phyloP scores from a whole-genome alignment of 1,284 basidiomycete genomes.

The Abortiporus biennis region DNA sequence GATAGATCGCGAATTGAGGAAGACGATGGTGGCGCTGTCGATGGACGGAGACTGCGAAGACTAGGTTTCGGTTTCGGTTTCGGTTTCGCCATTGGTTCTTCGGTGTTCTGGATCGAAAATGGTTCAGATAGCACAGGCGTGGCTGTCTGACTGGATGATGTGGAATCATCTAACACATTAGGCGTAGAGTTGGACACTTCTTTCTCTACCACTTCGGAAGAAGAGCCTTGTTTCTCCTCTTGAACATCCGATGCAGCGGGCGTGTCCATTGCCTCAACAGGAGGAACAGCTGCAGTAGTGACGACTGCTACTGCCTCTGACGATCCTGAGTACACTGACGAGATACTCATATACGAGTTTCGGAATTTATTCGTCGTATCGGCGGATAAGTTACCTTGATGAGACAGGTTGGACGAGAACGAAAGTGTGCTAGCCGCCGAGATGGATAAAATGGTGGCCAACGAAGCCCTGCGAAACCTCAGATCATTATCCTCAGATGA shows the following conservation, averaged over 20 bases:
- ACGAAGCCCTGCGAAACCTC: constrained; percentile 18
- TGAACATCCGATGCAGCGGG: too few relatives aligned
- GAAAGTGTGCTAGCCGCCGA: constrained; percentile 10
- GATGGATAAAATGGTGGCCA: constrained; percentile 23
- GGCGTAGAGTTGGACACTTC: too few relatives aligned
- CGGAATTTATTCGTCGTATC: constrained; percentile 1
- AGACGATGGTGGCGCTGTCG: too few relatives aligned
- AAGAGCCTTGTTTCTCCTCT: background rate
- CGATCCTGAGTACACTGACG: constrained; percentile 3
- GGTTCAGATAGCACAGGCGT: constrained; percentile 2
- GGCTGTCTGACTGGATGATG: too few relatives aligned
- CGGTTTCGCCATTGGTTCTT: background rate
- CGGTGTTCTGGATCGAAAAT: background rate
- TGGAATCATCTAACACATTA: too few relatives aligned
- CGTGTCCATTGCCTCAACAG: too few relatives aligned
- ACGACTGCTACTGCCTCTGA: constrained; percentile 2
- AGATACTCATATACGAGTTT: constrained; percentile 7
- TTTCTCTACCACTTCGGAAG: too few relatives aligned
- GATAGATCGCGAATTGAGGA: too few relatives aligned
- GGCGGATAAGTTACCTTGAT: background rate
- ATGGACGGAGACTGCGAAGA: too few relatives aligned
- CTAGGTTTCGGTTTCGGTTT: background rate
- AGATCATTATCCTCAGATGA: constrained; percentile 7
- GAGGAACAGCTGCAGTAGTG: background rate
- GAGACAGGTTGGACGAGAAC: constrained; percentile 3